These are phyloP conservation scores for Aspergillus bertholletiae DNA, from an alignment of 495 filamentous ascomycete species.

Conservation along the genomic window DNA sequence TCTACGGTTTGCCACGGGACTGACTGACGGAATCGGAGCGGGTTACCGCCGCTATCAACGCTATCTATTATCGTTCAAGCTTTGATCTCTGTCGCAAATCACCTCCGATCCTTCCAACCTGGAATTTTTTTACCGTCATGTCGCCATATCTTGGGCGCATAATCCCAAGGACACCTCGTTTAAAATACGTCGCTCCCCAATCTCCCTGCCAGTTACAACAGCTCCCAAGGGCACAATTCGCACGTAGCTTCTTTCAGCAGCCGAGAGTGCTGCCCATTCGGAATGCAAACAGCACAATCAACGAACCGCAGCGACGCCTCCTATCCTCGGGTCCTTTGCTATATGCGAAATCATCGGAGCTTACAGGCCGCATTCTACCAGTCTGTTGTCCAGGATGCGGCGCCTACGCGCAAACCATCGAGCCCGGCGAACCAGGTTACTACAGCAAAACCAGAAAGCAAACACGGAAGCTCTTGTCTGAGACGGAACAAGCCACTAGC, in stretches of 20 bases:
- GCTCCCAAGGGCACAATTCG: not conserved
- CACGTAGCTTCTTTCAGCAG: constrained; percentile 2
- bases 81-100: constrained; percentile 12
- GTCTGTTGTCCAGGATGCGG: constrained; percentile 81
- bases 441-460: constrained; percentile 58
- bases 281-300: not conserved
- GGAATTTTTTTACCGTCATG: constrained; percentile 23
- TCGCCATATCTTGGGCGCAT: constrained; percentile 28
- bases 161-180: constrained; percentile 15
- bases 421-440: constrained; percentile 71
- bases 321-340: constrained; percentile 18
- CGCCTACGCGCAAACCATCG: constrained; percentile 70
- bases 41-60: constrained; percentile 10
- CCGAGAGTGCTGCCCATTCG: constrained; percentile 4
- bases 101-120: constrained; percentile 18
- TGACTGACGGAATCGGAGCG: constrained; percentile 11
- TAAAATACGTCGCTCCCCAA: not conserved
- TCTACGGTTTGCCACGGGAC: constrained; percentile 12
- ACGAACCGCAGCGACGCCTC: constrained; percentile 14
- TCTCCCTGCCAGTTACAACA: not conserved
- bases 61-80: constrained; percentile 25
- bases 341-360: constrained; percentile 3
- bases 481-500: constrained; percentile 41
- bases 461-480: constrained; percentile 31
- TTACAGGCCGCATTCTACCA: constrained; percentile 23